Percentiles rank a stretch among this genome's conserved stretches.
Conservation (phyloP, 2,329 filamentous ascomycete genomes). For the Colletotrichum sp. region DNA sequence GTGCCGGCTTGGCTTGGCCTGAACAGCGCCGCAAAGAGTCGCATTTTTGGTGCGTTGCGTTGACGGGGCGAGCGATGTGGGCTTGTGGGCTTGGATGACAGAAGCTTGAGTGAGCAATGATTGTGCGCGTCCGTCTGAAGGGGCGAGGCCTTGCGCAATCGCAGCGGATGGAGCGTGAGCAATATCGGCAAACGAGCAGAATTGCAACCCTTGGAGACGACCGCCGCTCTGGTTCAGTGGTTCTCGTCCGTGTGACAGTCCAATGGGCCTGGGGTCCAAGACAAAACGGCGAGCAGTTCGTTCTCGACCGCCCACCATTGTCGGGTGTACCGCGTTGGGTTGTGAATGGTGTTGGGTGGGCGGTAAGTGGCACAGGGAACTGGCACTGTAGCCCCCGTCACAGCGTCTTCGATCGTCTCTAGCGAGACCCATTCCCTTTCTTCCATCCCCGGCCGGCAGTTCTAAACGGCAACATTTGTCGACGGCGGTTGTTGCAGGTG, state of each 20-base stretch:
- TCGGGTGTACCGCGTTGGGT: neutral
- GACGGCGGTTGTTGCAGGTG: conserved; percentile 6
- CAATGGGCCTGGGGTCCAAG: neutral
- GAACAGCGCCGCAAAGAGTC: neutral
- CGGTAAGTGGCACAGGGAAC: neutral
- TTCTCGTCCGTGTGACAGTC: neutral
- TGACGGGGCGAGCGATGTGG: neutral
- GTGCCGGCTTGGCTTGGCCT: neutral
- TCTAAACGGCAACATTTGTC: conserved; percentile 6
- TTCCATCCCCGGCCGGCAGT: neutral
- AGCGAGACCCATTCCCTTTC: neutral
- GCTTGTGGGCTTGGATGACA: conserved; percentile 6
- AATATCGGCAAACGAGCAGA: neutral
- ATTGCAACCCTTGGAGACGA: neutral
- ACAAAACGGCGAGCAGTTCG: neutral
- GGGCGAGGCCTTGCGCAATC: neutral
- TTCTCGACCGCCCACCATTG: neutral
- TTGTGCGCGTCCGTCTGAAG: conserved; percentile 4
- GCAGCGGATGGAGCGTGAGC: neutral
- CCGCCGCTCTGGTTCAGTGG: neutral
- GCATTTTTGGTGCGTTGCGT: neutral
- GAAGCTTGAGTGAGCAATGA: conserved; percentile 6
- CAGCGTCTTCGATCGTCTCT: neutral
- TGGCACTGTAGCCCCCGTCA: neutral
- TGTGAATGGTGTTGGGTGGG: neutral